phyloP scores from a whole-genome alignment of 2,329 filamentous ascomycete genomes.

The Talaromyces sp. region DNA sequence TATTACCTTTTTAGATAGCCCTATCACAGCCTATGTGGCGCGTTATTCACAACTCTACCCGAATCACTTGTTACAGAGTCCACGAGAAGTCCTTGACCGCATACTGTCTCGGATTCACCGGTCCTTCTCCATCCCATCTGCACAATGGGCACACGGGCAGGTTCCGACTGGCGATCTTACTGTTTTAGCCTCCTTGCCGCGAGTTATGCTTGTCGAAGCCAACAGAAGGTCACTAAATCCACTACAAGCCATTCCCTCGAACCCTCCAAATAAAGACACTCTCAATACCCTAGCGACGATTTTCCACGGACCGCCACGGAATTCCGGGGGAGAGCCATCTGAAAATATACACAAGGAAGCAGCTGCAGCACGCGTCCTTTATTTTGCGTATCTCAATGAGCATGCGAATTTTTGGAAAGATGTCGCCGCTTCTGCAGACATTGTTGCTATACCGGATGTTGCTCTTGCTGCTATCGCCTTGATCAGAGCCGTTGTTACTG shows the following conservation, averaged over 20 bases:
- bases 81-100: constrained; percentile 34
- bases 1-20: constrained; percentile 49
- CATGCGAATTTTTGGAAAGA: constrained; percentile 50
- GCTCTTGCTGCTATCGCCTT: constrained; percentile 52
- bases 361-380: constrained; percentile 50
- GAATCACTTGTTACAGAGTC: constrained; percentile 47
- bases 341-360: constrained; percentile 44
- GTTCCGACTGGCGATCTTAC: constrained; percentile 53
- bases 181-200: constrained; percentile 54
- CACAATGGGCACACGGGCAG: constrained; percentile 49
- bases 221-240: constrained; percentile 36
- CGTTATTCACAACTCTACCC: constrained; percentile 53
- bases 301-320: constrained; percentile 51
- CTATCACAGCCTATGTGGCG: constrained; percentile 54
- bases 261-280: constrained; percentile 49
- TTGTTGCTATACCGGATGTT: constrained; percentile 52
- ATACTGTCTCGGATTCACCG: constrained; percentile 45
- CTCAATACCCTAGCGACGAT: constrained; percentile 52
- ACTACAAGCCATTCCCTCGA: constrained; percentile 48
- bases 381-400: constrained; percentile 49
- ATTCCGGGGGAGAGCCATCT: constrained; percentile 25
- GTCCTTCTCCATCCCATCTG: constrained; percentile 41
- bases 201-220: constrained; percentile 47
- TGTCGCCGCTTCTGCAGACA: constrained; percentile 50
- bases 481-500: constrained; percentile 48